Conservation (phyloP, 2,329 filamentous ascomycete genomes). For the Phyllosticta ampelicida region DNA sequence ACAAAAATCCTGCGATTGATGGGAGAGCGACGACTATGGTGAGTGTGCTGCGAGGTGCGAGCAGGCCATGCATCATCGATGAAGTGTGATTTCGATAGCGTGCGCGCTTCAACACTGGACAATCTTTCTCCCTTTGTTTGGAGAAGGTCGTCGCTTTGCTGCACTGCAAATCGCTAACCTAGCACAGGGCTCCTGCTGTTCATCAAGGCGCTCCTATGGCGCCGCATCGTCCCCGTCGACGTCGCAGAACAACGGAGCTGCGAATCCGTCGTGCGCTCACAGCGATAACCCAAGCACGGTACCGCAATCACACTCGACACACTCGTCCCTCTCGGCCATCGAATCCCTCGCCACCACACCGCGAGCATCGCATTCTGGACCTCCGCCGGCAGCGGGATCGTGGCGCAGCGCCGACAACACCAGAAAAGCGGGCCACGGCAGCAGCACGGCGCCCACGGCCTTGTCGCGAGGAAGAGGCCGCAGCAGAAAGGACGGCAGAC, state of each 20-base stretch:
- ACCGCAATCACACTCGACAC: conserved; percentile 5
- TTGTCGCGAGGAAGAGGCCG: not conserved
- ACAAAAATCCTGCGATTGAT: not conserved
- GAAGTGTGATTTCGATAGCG: too few relatives aligned
- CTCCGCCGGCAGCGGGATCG: not conserved
- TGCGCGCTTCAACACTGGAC: too few relatives aligned
- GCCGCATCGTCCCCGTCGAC: not conserved
- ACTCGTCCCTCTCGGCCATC: conserved; percentile 2
- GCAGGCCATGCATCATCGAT: not conserved
- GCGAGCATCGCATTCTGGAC: conserved; percentile 4
- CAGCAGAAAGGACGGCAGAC: not conserved
- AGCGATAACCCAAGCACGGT: conserved; percentile 3
- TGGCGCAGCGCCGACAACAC: not conserved
- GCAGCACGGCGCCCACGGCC: not conserved
- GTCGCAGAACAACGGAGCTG: not conserved
- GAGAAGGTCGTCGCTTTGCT: not conserved
- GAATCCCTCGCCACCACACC: not conserved
- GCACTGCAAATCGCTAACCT: not conserved
- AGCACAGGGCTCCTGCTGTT: conserved; percentile 6
- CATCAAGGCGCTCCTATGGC: not conserved
- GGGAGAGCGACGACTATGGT: not conserved
- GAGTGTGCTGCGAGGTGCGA: not conserved
- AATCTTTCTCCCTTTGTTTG: not conserved
- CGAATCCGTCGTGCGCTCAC: conserved; percentile 7
- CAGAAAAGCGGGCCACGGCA: not conserved